These are phyloP conservation scores for Dactylella cylindrospora DNA, from an alignment of 2,329 filamentous ascomycete species.

Conservation along the genomic window DNA sequence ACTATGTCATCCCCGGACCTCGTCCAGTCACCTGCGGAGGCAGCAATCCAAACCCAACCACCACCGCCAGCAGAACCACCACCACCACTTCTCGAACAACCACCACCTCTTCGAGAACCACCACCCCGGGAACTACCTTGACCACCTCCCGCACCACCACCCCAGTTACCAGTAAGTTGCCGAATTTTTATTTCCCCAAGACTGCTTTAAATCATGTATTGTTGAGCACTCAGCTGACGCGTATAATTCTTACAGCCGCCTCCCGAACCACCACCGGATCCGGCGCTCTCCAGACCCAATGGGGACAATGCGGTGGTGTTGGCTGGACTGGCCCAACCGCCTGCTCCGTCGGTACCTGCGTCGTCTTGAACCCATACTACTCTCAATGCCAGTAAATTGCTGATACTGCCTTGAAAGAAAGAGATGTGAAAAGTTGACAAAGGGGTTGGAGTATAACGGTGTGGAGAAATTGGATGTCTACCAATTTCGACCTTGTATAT, in stretches of 20 bases:
- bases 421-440: not conserved
- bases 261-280: slow-evolving; percentile 6
- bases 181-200: too few relatives aligned
- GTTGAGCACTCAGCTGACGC: not conserved
- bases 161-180: too few relatives aligned
- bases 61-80: slow-evolving; percentile 1
- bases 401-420: slow-evolving; percentile 5
- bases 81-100: not conserved
- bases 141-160: not conserved
- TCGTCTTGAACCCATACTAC: slow-evolving; percentile 25
- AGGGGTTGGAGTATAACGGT: not conserved
- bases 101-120: slow-evolving; percentile 1
- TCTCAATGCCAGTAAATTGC: too few relatives aligned
- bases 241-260: slow-evolving; percentile 1
- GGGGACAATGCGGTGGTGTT: slow-evolving; percentile 40
- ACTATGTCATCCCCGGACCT: slow-evolving; percentile 55
- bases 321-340: slow-evolving; percentile 34
- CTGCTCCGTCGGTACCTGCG: slow-evolving; percentile 28
- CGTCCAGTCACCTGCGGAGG: slow-evolving; percentile 45
- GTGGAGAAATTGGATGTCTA: not conserved
- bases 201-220: too few relatives aligned
- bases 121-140: slow-evolving; percentile 9
- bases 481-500: slow-evolving; percentile 5
- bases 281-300: slow-evolving; percentile 3
- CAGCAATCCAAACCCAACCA: slow-evolving; percentile 9